A percentile compares a stretch with the other conserved stretches of the same genome.
These are phyloP conservation scores for Thraustochytrium striatum DNA, from an alignment of 352 stramenopile species.

Conservation along the genomic window DNA sequence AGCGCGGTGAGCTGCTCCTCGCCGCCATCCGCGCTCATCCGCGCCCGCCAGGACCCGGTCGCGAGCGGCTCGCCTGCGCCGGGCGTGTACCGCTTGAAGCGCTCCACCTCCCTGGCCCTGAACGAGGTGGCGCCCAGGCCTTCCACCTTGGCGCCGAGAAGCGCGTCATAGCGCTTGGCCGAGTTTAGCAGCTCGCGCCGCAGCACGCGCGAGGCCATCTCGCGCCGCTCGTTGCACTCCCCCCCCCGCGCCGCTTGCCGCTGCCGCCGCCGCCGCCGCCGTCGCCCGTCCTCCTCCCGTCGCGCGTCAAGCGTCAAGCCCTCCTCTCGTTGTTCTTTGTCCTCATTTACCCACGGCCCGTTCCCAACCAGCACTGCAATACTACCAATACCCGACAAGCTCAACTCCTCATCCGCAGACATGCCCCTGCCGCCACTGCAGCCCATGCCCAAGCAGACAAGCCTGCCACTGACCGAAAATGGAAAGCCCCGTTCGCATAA, in stretches of 20 bases:
- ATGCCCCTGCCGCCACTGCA: too few relatives aligned
- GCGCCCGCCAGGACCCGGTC: neutral
- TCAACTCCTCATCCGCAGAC: too few relatives aligned
- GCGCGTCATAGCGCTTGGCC: neutral
- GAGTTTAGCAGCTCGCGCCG: neutral
- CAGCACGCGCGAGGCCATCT: conserved; percentile 1
- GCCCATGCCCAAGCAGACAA: too few relatives aligned
- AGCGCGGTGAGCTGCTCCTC: too few relatives aligned
- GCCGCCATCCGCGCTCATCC: neutral
- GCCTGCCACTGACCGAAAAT: too few relatives aligned
- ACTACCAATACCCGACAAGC: too few relatives aligned
- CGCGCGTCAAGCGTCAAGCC: too few relatives aligned
- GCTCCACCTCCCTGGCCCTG: neutral
- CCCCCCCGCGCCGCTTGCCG: neutral
- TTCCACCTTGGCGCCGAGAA: neutral
- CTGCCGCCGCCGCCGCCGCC: neutral
- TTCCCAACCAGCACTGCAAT: too few relatives aligned
- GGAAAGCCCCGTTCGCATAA: too few relatives aligned
- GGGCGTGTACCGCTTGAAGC: neutral
- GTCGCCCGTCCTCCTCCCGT: too few relatives aligned
- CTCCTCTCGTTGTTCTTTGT: too few relatives aligned
- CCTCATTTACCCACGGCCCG: too few relatives aligned
- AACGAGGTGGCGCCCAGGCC: neutral
- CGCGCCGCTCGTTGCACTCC: neutral
- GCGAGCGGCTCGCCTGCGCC: neutral